Conservation (phyloP, 805 yeast species). For the Suhomyces canberraensis region DNA sequence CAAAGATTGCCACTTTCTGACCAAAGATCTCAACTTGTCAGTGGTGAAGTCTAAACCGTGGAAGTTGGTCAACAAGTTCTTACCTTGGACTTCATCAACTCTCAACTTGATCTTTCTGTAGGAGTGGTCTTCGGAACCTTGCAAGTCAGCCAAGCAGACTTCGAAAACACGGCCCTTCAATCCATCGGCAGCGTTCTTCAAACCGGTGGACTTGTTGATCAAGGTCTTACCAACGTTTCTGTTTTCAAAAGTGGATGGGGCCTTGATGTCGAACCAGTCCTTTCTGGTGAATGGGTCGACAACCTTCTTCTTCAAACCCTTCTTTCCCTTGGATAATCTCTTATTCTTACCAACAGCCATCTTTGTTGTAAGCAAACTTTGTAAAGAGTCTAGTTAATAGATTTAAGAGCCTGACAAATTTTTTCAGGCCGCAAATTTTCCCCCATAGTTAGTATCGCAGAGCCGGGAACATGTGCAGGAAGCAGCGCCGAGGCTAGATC, state of each 20-base stretch:
- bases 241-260: constrained; percentile 98
- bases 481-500: no score
- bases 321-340: constrained; percentile 87
- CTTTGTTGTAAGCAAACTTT: no score
- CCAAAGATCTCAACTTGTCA: constrained; percentile 95
- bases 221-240: constrained; percentile 98
- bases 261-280: constrained; percentile 98
- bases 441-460: constrained; percentile 1
- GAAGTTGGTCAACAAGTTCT: constrained; percentile 98
- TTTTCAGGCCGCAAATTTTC: background rate
- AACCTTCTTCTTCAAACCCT: constrained; percentile 98
- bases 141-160: constrained; percentile 93
- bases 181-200: constrained; percentile 96
- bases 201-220: constrained; percentile 98
- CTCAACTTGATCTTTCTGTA: constrained; percentile 96
- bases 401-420: constrained; percentile 1
- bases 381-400: constrained; percentile 3
- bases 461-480: constrained; percentile 2
- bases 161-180: constrained; percentile 97
- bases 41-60: constrained; percentile 98
- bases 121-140: constrained; percentile 98
- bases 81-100: constrained; percentile 99
- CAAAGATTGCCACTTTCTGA: constrained; percentile 98
- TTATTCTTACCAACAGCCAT: constrained; percentile 81
- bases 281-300: constrained; percentile 99